Conservation (phyloP, 345 rosid species). For the Aquilaria yunnanensis region DNA sequence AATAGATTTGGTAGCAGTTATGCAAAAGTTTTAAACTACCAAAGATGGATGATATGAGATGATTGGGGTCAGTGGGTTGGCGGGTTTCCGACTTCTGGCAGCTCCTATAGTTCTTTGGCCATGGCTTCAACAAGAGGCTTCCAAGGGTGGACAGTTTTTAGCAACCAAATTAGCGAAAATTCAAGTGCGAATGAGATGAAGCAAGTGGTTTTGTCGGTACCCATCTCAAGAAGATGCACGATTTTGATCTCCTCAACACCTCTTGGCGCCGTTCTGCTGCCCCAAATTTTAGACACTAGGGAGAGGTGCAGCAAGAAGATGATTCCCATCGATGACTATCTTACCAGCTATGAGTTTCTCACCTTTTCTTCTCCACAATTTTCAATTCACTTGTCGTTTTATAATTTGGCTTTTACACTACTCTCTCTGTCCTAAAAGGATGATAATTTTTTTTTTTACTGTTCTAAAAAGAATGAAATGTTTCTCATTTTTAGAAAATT, state of each 20-base stretch:
- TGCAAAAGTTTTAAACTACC: no score
- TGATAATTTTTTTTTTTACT: no score
- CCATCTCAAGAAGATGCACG: slow-evolving; percentile 54
- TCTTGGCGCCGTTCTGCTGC: slow-evolving; percentile 31
- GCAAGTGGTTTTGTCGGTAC: slow-evolving; percentile 27
- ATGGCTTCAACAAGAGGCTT: slow-evolving; percentile 41
- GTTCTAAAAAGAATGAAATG: no score
- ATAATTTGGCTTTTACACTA: no score
- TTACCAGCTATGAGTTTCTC: slow-evolving; percentile 45
- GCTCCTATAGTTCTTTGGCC: neutral
- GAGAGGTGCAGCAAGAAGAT: slow-evolving; percentile 75
- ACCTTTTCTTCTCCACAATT: slow-evolving; percentile 7
- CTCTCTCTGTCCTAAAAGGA: no score
- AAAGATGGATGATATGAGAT: no score
- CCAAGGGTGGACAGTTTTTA: slow-evolving; percentile 20
- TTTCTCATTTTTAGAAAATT: no score
- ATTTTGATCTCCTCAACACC: slow-evolving; percentile 51
- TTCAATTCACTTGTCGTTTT: no score
- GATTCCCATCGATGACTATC: slow-evolving; percentile 66
- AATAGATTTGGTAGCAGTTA: no score
- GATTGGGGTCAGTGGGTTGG: no score
- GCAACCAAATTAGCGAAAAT: slow-evolving; percentile 16
- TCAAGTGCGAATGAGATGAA: slow-evolving; percentile 16
- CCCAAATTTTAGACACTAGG: slow-evolving; percentile 53
- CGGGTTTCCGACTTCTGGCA: no score